Percentiles rank a stretch among this genome's conserved stretches.
Conservation (phyloP, 2,329 filamentous ascomycete genomes). For the Pleurostoma richardsiae region DNA sequence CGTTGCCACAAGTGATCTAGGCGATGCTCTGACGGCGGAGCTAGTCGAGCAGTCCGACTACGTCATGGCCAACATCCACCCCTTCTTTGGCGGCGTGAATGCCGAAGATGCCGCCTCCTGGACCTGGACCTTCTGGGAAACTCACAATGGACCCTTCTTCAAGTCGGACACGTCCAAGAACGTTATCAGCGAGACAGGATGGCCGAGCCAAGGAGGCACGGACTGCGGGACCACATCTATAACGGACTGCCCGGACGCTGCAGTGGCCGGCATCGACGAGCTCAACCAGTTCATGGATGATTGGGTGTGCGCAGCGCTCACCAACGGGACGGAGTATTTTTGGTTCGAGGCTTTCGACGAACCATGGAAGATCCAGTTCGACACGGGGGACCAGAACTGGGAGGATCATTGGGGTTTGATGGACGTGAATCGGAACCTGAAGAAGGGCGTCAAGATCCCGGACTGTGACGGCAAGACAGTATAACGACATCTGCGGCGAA, state of each 20-base stretch:
- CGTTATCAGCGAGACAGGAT: constrained; percentile 86
- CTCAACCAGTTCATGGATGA: constrained; percentile 82
- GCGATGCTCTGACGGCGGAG: constrained; percentile 73
- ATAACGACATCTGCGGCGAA: constrained; percentile 11
- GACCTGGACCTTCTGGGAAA: constrained; percentile 80
- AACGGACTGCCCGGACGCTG: constrained; percentile 55
- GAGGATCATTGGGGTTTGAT: constrained; percentile 95
- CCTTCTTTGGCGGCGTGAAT: constrained; percentile 82
- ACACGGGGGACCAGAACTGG: constrained; percentile 68
- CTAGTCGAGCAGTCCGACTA: constrained; percentile 72
- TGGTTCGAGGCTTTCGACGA: constrained; percentile 98
- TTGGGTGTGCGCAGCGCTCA: constrained; percentile 77
- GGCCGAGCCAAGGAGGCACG: constrained; percentile 79
- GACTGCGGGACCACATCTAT: constrained; percentile 58
- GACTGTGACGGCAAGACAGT: constrained; percentile 75
- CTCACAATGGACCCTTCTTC: constrained; percentile 61
- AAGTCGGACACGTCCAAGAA: constrained; percentile 60
- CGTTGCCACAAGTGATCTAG: constrained; percentile 83
- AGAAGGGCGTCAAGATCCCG: constrained; percentile 78
- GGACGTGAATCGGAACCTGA: constrained; percentile 79
- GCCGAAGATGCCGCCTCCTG: constrained; percentile 66
- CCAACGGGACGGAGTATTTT: constrained; percentile 86
- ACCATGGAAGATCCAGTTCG: constrained; percentile 82
- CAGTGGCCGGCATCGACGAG: constrained; percentile 72
- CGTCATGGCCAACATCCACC: constrained; percentile 95